A percentile compares a stretch with the other conserved stretches of the same genome.
phyloP scores from a whole-genome alignment of 306 rosid species.

The Geum urbanum region DNA sequence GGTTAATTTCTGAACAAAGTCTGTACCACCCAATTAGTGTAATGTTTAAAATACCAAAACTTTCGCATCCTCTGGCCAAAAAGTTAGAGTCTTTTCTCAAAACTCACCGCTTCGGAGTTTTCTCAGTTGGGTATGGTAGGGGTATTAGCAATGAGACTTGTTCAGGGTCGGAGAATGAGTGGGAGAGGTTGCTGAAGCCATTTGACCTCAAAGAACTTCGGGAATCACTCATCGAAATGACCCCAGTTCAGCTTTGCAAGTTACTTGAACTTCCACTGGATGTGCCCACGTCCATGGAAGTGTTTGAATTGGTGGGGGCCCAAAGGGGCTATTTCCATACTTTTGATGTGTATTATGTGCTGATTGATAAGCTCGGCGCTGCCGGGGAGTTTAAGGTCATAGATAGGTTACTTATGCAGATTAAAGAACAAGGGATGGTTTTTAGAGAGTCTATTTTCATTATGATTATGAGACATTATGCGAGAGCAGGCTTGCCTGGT shows the following conservation, averaged over 20 bases:
- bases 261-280: slow-evolving; percentile 76
- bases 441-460: slow-evolving; percentile 75
- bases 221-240: slow-evolving; percentile 45
- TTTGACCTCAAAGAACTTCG: slow-evolving; percentile 69
- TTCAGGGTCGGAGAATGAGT: slow-evolving; percentile 56
- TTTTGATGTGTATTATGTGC: slow-evolving; percentile 50
- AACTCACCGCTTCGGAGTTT: slow-evolving; percentile 37
- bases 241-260: slow-evolving; percentile 67
- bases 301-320: slow-evolving; percentile 62
- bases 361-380: slow-evolving; percentile 75
- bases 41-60: slow-evolving; percentile 43
- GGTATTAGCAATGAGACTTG: slow-evolving; percentile 20
- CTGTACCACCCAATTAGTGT: slow-evolving; percentile 4
- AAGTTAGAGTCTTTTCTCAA: slow-evolving; percentile 33
- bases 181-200: slow-evolving; percentile 84
- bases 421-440: slow-evolving; percentile 65
- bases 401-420: slow-evolving; percentile 63
- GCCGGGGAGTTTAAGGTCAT: slow-evolving; percentile 62
- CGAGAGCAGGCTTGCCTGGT: slow-evolving; percentile 73
- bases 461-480: slow-evolving; percentile 66
- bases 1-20: background rate
- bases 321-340: slow-evolving; percentile 74
- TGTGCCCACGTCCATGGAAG: slow-evolving; percentile 60
- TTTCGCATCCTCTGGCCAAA: slow-evolving; percentile 28
- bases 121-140: slow-evolving; percentile 32